phyloP scores from a whole-genome alignment of 2,329 filamentous ascomycete genomes.

The Xylaria sp. region DNA sequence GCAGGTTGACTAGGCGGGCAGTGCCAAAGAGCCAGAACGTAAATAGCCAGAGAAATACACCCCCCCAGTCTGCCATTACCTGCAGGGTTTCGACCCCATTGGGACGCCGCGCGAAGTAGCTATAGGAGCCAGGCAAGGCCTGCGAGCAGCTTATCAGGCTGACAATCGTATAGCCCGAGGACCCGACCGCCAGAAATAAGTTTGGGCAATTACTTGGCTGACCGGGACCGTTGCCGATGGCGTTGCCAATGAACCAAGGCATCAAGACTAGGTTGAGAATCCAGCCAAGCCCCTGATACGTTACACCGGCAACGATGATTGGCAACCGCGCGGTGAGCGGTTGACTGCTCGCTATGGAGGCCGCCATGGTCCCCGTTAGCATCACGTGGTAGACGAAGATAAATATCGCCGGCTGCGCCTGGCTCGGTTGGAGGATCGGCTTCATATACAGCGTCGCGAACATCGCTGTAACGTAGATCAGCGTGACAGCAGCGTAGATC shows the following conservation, averaged over 20 bases:
- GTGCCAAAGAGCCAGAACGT: background rate
- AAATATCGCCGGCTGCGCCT: background rate
- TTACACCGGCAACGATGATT: slow-evolving; percentile 62
- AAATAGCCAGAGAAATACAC: background rate
- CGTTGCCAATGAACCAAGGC: slow-evolving; percentile 61
- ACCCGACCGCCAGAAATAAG: slow-evolving; percentile 67
- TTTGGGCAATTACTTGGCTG: slow-evolving; percentile 60
- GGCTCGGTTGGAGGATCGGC: background rate
- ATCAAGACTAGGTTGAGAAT: slow-evolving; percentile 65
- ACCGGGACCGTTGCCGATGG: slow-evolving; percentile 59
- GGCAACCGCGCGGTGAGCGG: slow-evolving; percentile 53
- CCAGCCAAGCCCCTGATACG: slow-evolving; percentile 66
- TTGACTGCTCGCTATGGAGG: slow-evolving; percentile 56
- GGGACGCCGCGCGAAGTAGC: slow-evolving; percentile 23
- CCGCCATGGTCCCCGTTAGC: slow-evolving; percentile 66
- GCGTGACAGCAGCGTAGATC: slow-evolving; percentile 61
- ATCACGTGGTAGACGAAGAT: slow-evolving; percentile 66
- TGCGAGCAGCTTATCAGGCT: slow-evolving; percentile 28
- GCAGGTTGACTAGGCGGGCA: background rate
- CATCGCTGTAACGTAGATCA: slow-evolving; percentile 37
- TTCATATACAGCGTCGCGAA: background rate
- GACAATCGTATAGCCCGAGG: slow-evolving; percentile 23
- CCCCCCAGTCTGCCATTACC: background rate
- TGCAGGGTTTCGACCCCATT: slow-evolving; percentile 13
- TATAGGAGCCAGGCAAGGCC: slow-evolving; percentile 16